Base-by-base conservation (phyloP, 1,284 basidiomycete species). In the Puccinia polysora region DNA sequence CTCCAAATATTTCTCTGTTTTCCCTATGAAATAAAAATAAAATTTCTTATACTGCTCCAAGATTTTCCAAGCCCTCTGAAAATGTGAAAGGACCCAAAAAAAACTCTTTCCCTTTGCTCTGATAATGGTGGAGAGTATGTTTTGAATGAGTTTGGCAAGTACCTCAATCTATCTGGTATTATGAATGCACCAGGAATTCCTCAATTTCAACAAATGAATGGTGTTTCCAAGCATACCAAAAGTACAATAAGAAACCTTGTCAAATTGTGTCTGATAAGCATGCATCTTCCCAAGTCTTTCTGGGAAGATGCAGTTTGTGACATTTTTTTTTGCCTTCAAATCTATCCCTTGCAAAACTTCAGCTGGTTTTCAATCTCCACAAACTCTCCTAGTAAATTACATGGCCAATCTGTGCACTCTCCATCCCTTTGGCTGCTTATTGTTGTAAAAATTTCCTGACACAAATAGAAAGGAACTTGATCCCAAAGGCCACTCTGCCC, bases 81-180 rank as follows among this genome's bases (percentile, higher is more conserved):
- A 73, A 38, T 32, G 36, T 30, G 64, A 68, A 20, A 47, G 30
- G 25, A 34, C 20, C 8, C 34, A 59, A 14, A 55, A 56, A 52
- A 58, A 43, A 43, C 72, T 49, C 49, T 53, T 23, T 25, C 30
- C 15, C 28, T 74, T 10, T 20, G 38, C n/a, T 43, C 65, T 18
- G 73, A 74, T 56, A 69, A 65, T 40, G 74, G 73, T 4, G 55
- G 47, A n/a, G 73, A 75, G 53, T 75, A 74, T 38, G 60, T 50
- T 15, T 62, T 52, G n/a, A 50, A 56, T 12, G 32, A 50, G 2
- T 69, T 73, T 38, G 15, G 4, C 2, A 38, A 20, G 15, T 74
- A 65, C 36, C 32, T 69, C 18, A 12, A 36, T 23, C 15, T 4
- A n/a, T 5, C 20, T 4, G 74, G 74, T 4, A 75, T 74, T 59